A percentile compares a stretch with the other conserved stretches of the same genome.
Conservation (phyloP, 352 stramenopile species). For the Thalassiosira hispida region DNA sequence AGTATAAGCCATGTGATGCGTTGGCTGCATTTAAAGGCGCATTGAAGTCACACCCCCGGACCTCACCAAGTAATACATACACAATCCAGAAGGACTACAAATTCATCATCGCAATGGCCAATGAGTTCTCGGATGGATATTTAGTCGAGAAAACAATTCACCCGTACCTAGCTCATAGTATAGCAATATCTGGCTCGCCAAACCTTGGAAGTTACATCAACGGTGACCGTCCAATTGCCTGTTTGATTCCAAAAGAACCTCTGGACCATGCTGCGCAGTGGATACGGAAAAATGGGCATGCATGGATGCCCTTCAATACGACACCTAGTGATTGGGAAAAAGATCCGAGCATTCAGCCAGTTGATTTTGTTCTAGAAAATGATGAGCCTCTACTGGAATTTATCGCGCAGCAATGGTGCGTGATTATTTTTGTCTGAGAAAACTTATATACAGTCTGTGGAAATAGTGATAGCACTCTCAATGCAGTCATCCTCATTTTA, state of each 20-base stretch:
- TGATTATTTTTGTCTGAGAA: no score
- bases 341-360: constrained; percentile 8
- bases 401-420: constrained; percentile 10
- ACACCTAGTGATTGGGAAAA: constrained; percentile 26
- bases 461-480: no score
- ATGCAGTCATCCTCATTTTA: no score
- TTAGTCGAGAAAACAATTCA: constrained; percentile 32
- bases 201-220: constrained; percentile 33
- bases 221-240: constrained; percentile 8
- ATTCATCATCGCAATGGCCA: constrained; percentile 38
- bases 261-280: constrained; percentile 9
- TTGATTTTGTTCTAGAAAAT: constrained; percentile 14
- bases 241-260: constrained; percentile 5
- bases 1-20: constrained; percentile 32
- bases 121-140: constrained; percentile 31
- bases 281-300: background rate
- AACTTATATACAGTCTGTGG: no score
- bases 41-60: background rate
- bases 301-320: constrained; percentile 43
- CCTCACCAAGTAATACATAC: constrained; percentile 8
- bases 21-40: constrained; percentile 7
- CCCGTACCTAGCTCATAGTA: constrained; percentile 23
- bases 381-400: constrained; percentile 27
- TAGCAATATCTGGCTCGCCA: constrained; percentile 22
- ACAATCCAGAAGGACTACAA: constrained; percentile 17